Percentiles rank a stretch among this genome's conserved stretches.
Conservation (phyloP, 352 stramenopile genomes). For the Phytophthora pinifolia region DNA sequence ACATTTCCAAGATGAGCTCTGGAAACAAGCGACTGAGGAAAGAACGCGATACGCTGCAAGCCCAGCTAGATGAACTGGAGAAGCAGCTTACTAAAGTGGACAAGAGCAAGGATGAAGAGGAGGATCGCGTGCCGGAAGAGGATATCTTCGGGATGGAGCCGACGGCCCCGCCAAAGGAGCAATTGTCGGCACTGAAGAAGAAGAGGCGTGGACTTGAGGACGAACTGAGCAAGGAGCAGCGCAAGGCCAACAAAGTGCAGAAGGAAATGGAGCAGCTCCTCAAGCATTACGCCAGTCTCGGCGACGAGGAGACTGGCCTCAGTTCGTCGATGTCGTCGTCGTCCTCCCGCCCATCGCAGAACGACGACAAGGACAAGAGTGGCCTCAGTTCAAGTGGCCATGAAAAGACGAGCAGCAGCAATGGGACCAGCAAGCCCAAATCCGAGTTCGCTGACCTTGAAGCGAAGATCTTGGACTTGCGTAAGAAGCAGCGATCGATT, state of each 20-base stretch:
- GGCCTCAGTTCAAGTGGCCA: slow-evolving; percentile 16
- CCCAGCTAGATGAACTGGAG: slow-evolving; percentile 68
- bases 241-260: slow-evolving; percentile 69
- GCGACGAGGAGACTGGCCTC: slow-evolving; percentile 37
- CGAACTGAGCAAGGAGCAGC: slow-evolving; percentile 79
- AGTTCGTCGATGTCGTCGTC: slow-evolving; percentile 40
- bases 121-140: slow-evolving; percentile 66
- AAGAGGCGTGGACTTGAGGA: slow-evolving; percentile 77
- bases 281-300: slow-evolving; percentile 58
- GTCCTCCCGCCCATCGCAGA: slow-evolving; percentile 39
- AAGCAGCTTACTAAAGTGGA: slow-evolving; percentile 66
- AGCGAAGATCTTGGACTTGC: slow-evolving; percentile 70
- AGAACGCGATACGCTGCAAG: slow-evolving; percentile 70
- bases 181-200: slow-evolving; percentile 62
- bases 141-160: slow-evolving; percentile 82
- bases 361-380: slow-evolving; percentile 35
- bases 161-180: slow-evolving; percentile 49
- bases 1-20: slow-evolving; percentile 82
- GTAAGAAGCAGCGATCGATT: slow-evolving; percentile 75
- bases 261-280: slow-evolving; percentile 87
- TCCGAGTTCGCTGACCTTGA: slow-evolving; percentile 64
- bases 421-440: slow-evolving; percentile 29
- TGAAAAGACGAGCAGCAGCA: slow-evolving; percentile 34
- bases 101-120: slow-evolving; percentile 43
- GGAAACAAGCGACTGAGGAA: slow-evolving; percentile 85